phyloP scores from a whole-genome alignment of 2,329 filamentous ascomycete species.

The Ilyonectria mors-panacis region DNA sequence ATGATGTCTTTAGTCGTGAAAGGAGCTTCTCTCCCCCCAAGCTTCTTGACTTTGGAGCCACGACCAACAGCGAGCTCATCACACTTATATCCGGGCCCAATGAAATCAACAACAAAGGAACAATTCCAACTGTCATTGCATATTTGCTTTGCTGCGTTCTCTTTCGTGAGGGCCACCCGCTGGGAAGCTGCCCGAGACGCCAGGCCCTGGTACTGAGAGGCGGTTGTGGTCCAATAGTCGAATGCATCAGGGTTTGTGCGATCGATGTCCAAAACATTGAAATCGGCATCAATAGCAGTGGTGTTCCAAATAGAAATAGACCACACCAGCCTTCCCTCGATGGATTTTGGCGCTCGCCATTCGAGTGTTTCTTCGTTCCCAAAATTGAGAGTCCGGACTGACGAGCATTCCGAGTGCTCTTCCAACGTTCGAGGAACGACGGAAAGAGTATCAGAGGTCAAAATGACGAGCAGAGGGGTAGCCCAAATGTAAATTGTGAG shows the following conservation, averaged over 20 bases:
- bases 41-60: constrained; percentile 22
- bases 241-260: constrained; percentile 26
- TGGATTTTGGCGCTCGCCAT: constrained; percentile 21
- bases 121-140: constrained; percentile 45
- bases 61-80: constrained; percentile 30
- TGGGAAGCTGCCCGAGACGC: constrained; percentile 30
- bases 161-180: constrained; percentile 28
- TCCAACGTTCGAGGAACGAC: constrained; percentile 1
- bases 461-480: constrained; percentile 30
- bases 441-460: constrained; percentile 26
- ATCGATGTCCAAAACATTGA: neutral
- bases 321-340: neutral
- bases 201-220: constrained; percentile 26
- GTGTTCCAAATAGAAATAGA: constrained; percentile 36
- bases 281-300: constrained; percentile 9
- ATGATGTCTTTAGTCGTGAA: constrained; percentile 32
- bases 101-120: constrained; percentile 37
- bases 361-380: constrained; percentile 12
- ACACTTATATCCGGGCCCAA: constrained; percentile 42
- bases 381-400: constrained; percentile 23
- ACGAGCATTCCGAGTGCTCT: neutral
- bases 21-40: constrained; percentile 35
- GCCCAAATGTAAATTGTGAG: constrained; percentile 32
- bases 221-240: constrained; percentile 39
- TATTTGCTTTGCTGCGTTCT: constrained; percentile 27